Conservation (phyloP, 441 rosid species). For the Euphorbia schlechtendalii region DNA sequence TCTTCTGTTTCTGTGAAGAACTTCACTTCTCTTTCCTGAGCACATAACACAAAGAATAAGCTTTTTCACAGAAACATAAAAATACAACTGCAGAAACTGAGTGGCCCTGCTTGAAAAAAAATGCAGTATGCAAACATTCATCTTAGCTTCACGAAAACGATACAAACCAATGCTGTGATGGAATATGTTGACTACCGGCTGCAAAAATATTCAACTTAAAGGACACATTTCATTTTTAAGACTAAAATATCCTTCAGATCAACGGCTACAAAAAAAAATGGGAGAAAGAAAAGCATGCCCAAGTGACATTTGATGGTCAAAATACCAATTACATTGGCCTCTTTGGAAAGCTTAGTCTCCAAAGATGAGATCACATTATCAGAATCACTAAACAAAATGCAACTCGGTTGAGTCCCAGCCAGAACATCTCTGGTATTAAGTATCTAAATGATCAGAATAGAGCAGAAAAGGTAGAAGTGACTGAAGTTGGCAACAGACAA, state of each 20-base stretch:
- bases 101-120: background rate
- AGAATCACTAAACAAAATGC: background rate
- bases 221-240: background rate
- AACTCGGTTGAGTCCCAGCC: background rate
- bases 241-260: background rate
- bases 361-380: background rate
- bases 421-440: background rate
- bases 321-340: background rate
- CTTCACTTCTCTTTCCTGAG: slow-evolving; percentile 93
- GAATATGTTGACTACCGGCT: background rate
- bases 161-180: background rate
- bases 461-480: background rate
- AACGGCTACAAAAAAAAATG: no score
- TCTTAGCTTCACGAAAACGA: background rate
- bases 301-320: background rate
- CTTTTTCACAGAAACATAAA: background rate
- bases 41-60: background rate
- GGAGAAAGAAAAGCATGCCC: background rate
- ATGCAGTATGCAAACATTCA: background rate
- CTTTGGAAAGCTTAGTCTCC: background rate
- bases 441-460: background rate
- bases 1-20: slow-evolving; percentile 98
- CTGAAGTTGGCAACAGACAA: background rate
- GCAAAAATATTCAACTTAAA: background rate
- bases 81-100: background rate